A percentile compares a stretch with the other conserved stretches of the same genome.
Evolutionary conservation across 2,329 filamentous ascomycete species (phyloP).

Genomic region (Botryotinia globosa): DNA sequence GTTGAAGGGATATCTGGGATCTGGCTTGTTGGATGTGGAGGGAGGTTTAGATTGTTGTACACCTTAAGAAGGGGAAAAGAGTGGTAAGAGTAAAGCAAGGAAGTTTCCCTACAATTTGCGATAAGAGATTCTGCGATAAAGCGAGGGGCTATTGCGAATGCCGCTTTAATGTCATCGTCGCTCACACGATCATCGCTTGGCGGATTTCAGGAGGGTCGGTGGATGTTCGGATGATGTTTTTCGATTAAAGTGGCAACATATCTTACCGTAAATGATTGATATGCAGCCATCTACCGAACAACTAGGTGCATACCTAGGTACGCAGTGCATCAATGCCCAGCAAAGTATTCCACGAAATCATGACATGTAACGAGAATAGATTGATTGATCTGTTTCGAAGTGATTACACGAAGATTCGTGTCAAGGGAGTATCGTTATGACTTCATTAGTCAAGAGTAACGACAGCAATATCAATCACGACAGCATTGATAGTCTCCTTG

Average conservation of each 20-base stretch:
- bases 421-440: neutral
- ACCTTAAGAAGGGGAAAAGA: neutral
- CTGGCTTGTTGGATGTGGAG: neutral
- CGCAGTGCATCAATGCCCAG: neutral
- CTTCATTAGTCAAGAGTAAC: neutral
- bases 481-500: neutral
- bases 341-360: neutral
- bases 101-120: neutral
- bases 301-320: no score
- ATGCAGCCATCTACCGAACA: neutral
- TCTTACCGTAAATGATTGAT: neutral
- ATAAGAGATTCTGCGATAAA: constrained; percentile 11
- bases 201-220: fast-evolving
- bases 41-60: neutral
- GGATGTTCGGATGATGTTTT: neutral
- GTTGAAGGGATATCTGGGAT: neutral
- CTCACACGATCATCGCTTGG: neutral
- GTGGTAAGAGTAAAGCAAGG: neutral
- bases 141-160: neutral
- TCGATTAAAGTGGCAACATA: neutral
- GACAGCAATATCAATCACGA: neutral
- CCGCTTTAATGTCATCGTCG: neutral
- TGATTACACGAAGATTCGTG: neutral
- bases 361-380: neutral
- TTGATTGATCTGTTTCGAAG: neutral